phyloP scores from a whole-genome alignment of 306 rosid genomes.

The Cicer cuneatum region DNA sequence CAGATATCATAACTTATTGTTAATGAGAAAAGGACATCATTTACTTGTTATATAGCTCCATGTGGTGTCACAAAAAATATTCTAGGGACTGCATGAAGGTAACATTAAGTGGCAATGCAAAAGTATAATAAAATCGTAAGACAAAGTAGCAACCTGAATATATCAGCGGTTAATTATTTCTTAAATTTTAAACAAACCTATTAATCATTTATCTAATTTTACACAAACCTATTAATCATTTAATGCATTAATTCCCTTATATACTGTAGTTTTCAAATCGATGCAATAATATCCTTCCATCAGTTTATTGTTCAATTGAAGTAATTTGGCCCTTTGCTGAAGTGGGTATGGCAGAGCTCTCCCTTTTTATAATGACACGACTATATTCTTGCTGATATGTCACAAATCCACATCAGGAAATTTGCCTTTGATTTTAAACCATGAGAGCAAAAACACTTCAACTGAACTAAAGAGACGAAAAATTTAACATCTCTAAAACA shows the following conservation, averaged over 20 bases:
- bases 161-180: slow-evolving; percentile 18
- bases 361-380: not conserved
- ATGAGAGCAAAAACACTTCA: slow-evolving; percentile 12
- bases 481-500: slow-evolving; percentile 10
- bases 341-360: not conserved
- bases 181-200: slow-evolving; percentile 33
- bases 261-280: slow-evolving; percentile 6
- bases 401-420: slow-evolving; percentile 4
- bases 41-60: slow-evolving; percentile 7
- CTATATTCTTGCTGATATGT: slow-evolving; percentile 10
- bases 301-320: slow-evolving; percentile 21
- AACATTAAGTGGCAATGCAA: slow-evolving; percentile 7
- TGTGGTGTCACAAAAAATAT: not conserved
- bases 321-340: not conserved
- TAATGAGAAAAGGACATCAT: not conserved
- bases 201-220: slow-evolving; percentile 21
- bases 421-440: slow-evolving; percentile 10
- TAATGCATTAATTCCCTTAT: slow-evolving; percentile 20
- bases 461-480: slow-evolving; percentile 17
- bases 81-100: slow-evolving; percentile 6
- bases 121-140: slow-evolving; percentile 16
- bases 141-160: slow-evolving; percentile 17
- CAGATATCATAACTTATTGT: slow-evolving; percentile 16
- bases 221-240: slow-evolving; percentile 21
- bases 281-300: slow-evolving; percentile 11